These are phyloP conservation scores for Metschnikowia lochheadii DNA, from an alignment of 805 yeast genomes.

Conservation along the genomic window DNA sequence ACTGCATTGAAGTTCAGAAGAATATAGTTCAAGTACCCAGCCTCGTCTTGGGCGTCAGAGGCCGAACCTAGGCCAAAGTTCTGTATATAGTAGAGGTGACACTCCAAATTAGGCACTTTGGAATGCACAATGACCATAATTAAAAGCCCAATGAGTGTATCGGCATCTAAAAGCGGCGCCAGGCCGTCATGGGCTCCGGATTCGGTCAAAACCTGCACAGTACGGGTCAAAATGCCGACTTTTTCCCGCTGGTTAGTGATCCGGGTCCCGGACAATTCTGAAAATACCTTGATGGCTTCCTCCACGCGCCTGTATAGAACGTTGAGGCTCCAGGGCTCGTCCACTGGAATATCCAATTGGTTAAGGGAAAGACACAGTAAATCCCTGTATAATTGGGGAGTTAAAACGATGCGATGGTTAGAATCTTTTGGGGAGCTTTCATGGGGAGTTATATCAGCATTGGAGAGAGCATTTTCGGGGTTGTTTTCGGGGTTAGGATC, in stretches of 20 bases:
- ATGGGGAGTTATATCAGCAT: neutral
- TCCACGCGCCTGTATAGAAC: constrained; percentile 38
- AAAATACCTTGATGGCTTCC: constrained; percentile 50
- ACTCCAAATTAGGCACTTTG: constrained; percentile 52
- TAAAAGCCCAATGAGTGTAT: constrained; percentile 67
- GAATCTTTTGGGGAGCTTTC: neutral
- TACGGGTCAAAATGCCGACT: constrained; percentile 44
- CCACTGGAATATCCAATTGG: constrained; percentile 46
- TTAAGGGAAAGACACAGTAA: constrained; percentile 43
- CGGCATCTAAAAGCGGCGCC: constrained; percentile 63
- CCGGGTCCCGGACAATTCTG: constrained; percentile 38
- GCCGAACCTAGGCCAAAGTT: constrained; percentile 42
- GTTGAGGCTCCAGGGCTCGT: constrained; percentile 38
- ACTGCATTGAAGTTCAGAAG: constrained; percentile 84
- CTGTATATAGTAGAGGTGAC: constrained; percentile 63
- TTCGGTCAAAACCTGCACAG: constrained; percentile 49
- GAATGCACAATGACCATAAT: constrained; percentile 68
- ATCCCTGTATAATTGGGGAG: constrained; percentile 29
- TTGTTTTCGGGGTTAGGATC: neutral
- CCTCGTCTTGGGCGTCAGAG: neutral
- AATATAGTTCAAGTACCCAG: constrained; percentile 70
- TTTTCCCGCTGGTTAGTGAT: constrained; percentile 44
- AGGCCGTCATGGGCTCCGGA: constrained; percentile 1
- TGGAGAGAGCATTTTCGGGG: neutral
- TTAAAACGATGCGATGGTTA: constrained; percentile 13